Base-by-base conservation (phyloP, 2,329 filamentous ascomycete genomes). In the Curvularia spicifera region DNA sequence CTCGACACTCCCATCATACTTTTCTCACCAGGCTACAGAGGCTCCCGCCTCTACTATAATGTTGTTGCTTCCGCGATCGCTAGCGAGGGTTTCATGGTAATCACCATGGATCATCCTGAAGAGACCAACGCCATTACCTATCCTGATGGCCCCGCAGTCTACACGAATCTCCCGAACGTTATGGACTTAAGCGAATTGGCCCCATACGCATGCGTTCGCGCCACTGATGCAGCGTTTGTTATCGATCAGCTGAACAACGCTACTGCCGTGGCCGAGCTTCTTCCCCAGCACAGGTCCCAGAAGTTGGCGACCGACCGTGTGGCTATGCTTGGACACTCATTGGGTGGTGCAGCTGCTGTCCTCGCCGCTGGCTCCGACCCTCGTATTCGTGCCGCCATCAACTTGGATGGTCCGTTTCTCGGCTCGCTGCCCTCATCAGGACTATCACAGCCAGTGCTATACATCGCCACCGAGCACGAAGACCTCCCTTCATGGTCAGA, bases 51-150 rank as follows among this genome's bases (percentile, higher is more conserved):
- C 1, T 57, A 80, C 3, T 80, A 83, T 59, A 76, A 70, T 9
- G 74, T 74, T 10, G 71, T 79, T 63, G 78, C 80, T 7, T 75
- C 76, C 5, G 76, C 81, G 1, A 72, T 84, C 3, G 80, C 82
- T 0, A 81, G 79, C 46, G 70, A 77, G 9, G 82, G 82, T 0
- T 82, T 78, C 55, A 72, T 76, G 1, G 79, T 84, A 5, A 72
- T 83, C 42, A 75, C 81, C 1, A 72, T 84, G 28, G 83, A 84
- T 56, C 81, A 84, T 52, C 76, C 81, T 0, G 80, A 78, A 51
- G 82, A 84, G 10, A 73, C 78, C 0, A 59, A 69, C 2, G 70
- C 80, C n/a, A 77, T 84, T 13, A 78, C 81, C 59, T 83, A 81
- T 33, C 79, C 81, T 0, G 72, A 83, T 61, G 81, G 65, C 42